phyloP scores from a whole-genome alignment of 768 basidiomycete genomes.

The Cystofilobasidium bisporidii region DNA sequence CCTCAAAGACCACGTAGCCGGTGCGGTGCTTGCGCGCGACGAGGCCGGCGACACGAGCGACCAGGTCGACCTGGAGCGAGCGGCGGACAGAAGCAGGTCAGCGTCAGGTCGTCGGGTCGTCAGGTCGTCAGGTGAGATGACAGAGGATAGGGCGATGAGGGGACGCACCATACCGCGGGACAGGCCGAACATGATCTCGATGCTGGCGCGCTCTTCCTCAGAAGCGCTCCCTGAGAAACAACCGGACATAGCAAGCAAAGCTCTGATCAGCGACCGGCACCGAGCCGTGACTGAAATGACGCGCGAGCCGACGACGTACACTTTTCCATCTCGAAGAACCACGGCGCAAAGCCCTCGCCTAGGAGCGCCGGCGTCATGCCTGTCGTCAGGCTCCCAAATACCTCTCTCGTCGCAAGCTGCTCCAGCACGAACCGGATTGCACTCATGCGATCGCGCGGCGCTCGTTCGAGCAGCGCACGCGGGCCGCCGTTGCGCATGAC shows the following conservation, averaged over 20 bases:
- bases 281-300: not conserved
- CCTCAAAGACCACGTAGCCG: slow-evolving; percentile 17
- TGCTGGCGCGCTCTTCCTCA: slow-evolving; percentile 2
- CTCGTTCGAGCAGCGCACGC: slow-evolving; percentile 28
- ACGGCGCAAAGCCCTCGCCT: slow-evolving; percentile 28
- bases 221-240: not conserved
- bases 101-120: too few species aligned
- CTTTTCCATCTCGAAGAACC: slow-evolving; percentile 26
- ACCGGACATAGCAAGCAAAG: too few species aligned
- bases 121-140: too few species aligned
- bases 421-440: slow-evolving; percentile 34
- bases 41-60: slow-evolving; percentile 10
- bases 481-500: slow-evolving; percentile 34
- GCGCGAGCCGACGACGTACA: not conserved
- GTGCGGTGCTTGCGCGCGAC: slow-evolving; percentile 16
- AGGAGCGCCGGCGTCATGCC: slow-evolving; percentile 32
- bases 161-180: not conserved
- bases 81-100: not conserved
- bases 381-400: slow-evolving; percentile 36
- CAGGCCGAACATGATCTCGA: slow-evolving; percentile 8
- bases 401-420: slow-evolving; percentile 34
- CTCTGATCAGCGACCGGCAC: not conserved
- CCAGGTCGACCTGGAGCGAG: not conserved
- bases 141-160: too few species aligned
- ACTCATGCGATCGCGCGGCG: slow-evolving; percentile 29